These are phyloP conservation scores for Podospora anserina DNA, from an alignment of 495 filamentous ascomycete species.

Conservation along the genomic window DNA sequence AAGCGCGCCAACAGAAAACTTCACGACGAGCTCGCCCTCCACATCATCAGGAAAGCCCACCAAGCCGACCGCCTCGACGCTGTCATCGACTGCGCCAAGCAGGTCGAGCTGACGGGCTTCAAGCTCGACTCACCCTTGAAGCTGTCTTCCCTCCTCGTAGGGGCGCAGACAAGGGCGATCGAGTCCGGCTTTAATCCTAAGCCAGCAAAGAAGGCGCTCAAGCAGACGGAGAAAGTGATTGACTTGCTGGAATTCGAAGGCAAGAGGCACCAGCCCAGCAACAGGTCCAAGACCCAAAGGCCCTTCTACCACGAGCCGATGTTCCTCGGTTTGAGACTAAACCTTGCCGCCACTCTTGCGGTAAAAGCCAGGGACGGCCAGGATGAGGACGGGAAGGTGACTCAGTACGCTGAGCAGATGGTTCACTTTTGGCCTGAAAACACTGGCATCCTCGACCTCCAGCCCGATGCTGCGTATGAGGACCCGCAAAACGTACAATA, in stretches of 20 bases:
- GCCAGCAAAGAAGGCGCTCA: slow-evolving; percentile 37
- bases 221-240: slow-evolving; percentile 48
- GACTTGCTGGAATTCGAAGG: slow-evolving; percentile 48
- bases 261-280: slow-evolving; percentile 35
- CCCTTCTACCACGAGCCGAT: slow-evolving; percentile 41
- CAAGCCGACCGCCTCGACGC: slow-evolving; percentile 39
- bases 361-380: slow-evolving; percentile 24
- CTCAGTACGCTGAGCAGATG: slow-evolving; percentile 36
- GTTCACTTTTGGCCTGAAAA: slow-evolving; percentile 37
- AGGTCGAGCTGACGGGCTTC: slow-evolving; percentile 49
- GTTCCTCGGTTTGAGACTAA: slow-evolving; percentile 36
- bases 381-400: slow-evolving; percentile 29
- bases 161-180: slow-evolving; percentile 49
- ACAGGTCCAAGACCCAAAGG: not conserved
- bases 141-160: slow-evolving; percentile 48
- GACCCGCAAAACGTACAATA: slow-evolving; percentile 25
- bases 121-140: slow-evolving; percentile 40
- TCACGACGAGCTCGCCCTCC: slow-evolving; percentile 28
- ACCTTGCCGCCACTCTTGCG: slow-evolving; percentile 38
- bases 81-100: slow-evolving; percentile 54
- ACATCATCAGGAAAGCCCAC: slow-evolving; percentile 43
- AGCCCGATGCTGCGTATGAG: slow-evolving; percentile 29
- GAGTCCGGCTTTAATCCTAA: slow-evolving; percentile 39
- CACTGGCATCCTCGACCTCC: slow-evolving; percentile 31
- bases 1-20: slow-evolving; percentile 41